phyloP scores from a whole-genome alignment of 768 basidiomycete genomes.

The Cubamyces sp. region DNA sequence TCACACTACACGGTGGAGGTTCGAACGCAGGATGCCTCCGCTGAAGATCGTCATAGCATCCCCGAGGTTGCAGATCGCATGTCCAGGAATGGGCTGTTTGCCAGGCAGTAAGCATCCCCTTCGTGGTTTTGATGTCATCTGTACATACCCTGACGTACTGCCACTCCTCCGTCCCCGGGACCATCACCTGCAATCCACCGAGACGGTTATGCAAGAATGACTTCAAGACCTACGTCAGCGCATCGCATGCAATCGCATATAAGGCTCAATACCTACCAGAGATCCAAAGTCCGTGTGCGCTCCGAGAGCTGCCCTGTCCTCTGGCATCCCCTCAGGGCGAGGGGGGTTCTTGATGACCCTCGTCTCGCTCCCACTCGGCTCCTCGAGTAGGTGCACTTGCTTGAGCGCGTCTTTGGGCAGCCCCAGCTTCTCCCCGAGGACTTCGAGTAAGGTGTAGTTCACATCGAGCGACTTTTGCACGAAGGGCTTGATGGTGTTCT shows the following conservation, averaged over 20 bases:
- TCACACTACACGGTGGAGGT: conserved; percentile 64
- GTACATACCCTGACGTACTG: conserved; percentile 60
- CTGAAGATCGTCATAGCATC: conserved; percentile 66
- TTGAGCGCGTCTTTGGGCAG: conserved; percentile 37
- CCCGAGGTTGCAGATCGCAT: conserved; percentile 44
- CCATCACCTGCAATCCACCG: conserved; percentile 71
- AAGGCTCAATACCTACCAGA: conserved; percentile 31
- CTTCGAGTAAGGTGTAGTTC: conserved; percentile 35
- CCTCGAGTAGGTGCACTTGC: conserved; percentile 31
- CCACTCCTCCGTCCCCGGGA: conserved; percentile 64
- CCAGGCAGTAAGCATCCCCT: not conserved
- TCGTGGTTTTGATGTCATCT: conserved; percentile 25
- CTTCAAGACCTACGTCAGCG: conserved; percentile 33
- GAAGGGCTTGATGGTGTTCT: conserved; percentile 34
- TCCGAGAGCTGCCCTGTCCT: conserved; percentile 35
- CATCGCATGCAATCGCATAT: not conserved
- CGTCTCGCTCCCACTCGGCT: conserved; percentile 37
- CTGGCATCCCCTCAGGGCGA: conserved; percentile 8
- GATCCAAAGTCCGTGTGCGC: conserved; percentile 43
- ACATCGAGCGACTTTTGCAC: conserved; percentile 35
- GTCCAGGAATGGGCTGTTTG: conserved; percentile 37
- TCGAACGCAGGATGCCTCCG: conserved; percentile 68
- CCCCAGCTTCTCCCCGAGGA: conserved; percentile 38
- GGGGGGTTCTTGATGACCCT: conserved; percentile 41
- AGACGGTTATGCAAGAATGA: conserved; percentile 72